Evolutionary conservation across 768 basidiomycete species (phyloP).

Genomic region (Russula abietina): DNA sequence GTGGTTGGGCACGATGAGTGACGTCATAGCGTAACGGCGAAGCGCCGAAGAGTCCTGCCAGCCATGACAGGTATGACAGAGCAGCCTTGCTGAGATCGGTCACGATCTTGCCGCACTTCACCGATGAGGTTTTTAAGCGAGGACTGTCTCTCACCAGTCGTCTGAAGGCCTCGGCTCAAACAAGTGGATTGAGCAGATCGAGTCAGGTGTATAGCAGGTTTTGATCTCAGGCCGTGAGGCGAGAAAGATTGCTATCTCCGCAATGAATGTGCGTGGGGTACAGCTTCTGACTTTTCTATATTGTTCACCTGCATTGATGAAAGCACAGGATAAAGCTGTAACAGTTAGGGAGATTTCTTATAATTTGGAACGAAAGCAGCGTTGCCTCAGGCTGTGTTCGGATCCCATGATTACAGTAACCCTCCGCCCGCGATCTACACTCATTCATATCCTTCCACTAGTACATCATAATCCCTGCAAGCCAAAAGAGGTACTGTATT

Average conservation of each 20-base stretch:
- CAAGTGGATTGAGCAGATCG: background rate
- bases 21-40: background rate
- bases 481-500: conserved; percentile 76
- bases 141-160: background rate
- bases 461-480: conserved; percentile 37
- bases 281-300: too few species aligned
- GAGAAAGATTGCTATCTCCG: background rate
- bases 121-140: background rate
- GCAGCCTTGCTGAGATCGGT: background rate
- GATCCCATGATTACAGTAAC: background rate
- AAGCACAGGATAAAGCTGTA: too few species aligned
- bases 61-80: background rate
- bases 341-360: too few species aligned
- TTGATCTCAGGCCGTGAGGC: background rate
- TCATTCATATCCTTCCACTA: background rate
- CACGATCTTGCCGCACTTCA: background rate
- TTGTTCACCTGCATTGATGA: too few species aligned
- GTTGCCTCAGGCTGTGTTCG: background rate
- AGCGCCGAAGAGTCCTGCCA: background rate
- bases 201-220: background rate
- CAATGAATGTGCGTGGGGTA: too few species aligned
- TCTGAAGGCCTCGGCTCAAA: background rate
- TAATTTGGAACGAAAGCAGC: background rate
- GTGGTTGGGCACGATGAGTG: background rate
- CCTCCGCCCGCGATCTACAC: conserved; percentile 4